phyloP scores from a whole-genome alignment of 1,139 yeast species.

The Blastobotrys buckinghamii region DNA sequence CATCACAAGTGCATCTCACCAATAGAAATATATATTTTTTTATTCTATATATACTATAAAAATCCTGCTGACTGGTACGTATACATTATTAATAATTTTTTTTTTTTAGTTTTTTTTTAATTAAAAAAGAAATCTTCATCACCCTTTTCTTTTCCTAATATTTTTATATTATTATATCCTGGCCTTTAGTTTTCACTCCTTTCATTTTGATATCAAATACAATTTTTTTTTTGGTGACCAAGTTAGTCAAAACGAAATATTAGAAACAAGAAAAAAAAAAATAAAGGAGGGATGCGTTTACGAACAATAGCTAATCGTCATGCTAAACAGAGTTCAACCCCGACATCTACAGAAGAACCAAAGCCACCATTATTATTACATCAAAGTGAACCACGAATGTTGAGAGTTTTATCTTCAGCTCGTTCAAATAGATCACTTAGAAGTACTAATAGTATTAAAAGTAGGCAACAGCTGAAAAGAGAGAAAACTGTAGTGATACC shows the following conservation, averaged over 20 bases:
- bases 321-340: background rate
- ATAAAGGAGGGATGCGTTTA: background rate
- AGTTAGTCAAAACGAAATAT: too few relatives aligned
- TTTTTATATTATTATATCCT: too few relatives aligned
- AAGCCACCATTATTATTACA: background rate
- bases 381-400: background rate
- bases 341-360: background rate
- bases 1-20: too few relatives aligned
- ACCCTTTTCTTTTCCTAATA: too few relatives aligned
- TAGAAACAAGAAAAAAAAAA: too few relatives aligned
- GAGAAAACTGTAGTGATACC: background rate
- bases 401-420: slow-evolving; percentile 6
- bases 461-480: too few relatives aligned
- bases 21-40: too few relatives aligned
- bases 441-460: background rate
- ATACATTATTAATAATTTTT: background rate
- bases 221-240: too few relatives aligned
- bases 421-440: background rate
- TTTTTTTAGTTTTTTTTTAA: background rate
- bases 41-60: too few relatives aligned
- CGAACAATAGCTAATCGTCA: slow-evolving; percentile 1
- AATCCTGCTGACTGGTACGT: slow-evolving; percentile 5
- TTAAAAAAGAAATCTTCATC: too few relatives aligned
- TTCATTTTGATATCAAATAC: too few relatives aligned
- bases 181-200: too few relatives aligned